Evolutionary conservation across 1,139 yeast genomes (phyloP), one percentile per base, ranked within the genome.

Genomic region (Yamadazyma atlantica): DNA sequence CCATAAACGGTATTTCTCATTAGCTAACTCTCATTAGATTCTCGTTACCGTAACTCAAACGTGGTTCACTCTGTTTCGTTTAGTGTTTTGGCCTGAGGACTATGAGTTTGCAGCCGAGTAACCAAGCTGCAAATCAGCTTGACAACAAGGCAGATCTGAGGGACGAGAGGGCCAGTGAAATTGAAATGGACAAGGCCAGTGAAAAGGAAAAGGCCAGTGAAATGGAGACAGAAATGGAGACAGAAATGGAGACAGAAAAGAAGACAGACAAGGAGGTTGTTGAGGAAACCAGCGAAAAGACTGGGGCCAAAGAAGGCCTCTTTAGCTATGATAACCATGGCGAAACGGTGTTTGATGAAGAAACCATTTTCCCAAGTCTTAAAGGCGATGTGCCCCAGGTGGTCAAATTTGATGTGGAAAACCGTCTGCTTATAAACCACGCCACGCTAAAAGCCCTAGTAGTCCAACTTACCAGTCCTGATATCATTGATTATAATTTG

Each of bases 401-500:
- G 22, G 73, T 64, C 29, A 63, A 62, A 38, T 70, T 68, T 45
- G 76, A 70, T 43, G 58, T 53, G 3, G 46, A 47, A 6, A 59
- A 60, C 39, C 59, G 63, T 3, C 69, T 62, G 6, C 42, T 65
- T 27, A 55, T 71, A 23, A 68, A 64, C 56, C 71, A 60, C 48
- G 76, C 68, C 38, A 58, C 73, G 8, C 43, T 72, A 22, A 58
- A 69, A 41, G 84, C 89, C 2, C 66, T 89, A 24, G 64, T 89
- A 5, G 82, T 83, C 3, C 83, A 85, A 46, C 62, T 90, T 38
- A 85, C 97, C 1, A 80, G 92, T 7, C 94, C 95, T 7, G 79
- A 78, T 31, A 74, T 82, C 6, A 77, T 89, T 18, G 94, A 88
- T 57, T 90, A 92, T 56, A 78, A 80, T 44, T 70, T 85, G 34